phyloP scores from a whole-genome alignment of 1,284 basidiomycete genomes.

The Rhodotorula sp. region DNA sequence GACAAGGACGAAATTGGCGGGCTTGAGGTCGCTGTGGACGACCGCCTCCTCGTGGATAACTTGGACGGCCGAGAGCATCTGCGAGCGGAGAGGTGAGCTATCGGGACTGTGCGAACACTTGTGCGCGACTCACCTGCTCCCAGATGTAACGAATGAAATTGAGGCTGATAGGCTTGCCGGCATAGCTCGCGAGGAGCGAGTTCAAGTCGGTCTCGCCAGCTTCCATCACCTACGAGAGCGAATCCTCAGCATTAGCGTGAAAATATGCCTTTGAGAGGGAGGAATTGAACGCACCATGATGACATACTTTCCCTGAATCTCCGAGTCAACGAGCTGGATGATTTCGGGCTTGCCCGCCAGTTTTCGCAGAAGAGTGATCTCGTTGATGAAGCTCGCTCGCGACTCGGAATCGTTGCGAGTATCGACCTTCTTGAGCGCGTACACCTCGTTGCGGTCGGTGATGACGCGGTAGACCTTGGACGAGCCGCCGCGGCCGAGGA shows the following conservation, averaged over 20 bases:
- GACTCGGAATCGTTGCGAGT: slow-evolving; percentile 78
- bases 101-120: not conserved
- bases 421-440: slow-evolving; percentile 82
- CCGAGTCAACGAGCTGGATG: slow-evolving; percentile 82
- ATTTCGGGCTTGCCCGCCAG: slow-evolving; percentile 83
- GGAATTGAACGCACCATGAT: slow-evolving; percentile 58
- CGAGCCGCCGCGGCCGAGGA: slow-evolving; percentile 86
- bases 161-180: slow-evolving; percentile 77
- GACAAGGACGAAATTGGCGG: slow-evolving; percentile 93
- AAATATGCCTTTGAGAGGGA: not conserved
- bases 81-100: not conserved
- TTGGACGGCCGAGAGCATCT: slow-evolving; percentile 95
- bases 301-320: slow-evolving; percentile 61
- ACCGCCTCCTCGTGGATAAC: slow-evolving; percentile 95
- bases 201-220: slow-evolving; percentile 88
- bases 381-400: slow-evolving; percentile 88
- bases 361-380: slow-evolving; percentile 81
- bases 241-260: not conserved
- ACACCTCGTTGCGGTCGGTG: slow-evolving; percentile 68
- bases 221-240: slow-evolving; percentile 69
- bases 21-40: slow-evolving; percentile 93
- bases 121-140: slow-evolving; percentile 70
- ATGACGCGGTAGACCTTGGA: slow-evolving; percentile 91
- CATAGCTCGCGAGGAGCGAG: slow-evolving; percentile 69
- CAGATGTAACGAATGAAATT: slow-evolving; percentile 91